Evolutionary conservation across 2,329 filamentous ascomycete species (phyloP).

Genomic region (Aspergillus thermomutatus): DNA sequence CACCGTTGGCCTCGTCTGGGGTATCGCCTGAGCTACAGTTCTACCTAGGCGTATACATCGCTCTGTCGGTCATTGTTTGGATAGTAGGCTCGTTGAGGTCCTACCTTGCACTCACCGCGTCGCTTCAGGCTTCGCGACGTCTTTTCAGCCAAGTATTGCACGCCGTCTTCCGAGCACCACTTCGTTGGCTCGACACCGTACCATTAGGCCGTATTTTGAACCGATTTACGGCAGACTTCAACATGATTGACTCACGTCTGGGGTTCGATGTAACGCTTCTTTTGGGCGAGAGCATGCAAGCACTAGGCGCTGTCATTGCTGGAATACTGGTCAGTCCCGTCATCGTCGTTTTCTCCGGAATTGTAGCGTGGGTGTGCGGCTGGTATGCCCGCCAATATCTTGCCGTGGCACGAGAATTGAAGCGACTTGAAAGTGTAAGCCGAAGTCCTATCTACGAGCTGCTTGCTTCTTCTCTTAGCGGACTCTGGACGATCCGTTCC

Average conservation of each 20-base stretch:
- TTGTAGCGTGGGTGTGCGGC: constrained; percentile 58
- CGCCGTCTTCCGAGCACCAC: constrained; percentile 64
- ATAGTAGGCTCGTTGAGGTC: background rate
- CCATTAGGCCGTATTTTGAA: constrained; percentile 72
- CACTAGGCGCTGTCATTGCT: constrained; percentile 65
- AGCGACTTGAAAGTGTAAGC: constrained; percentile 69
- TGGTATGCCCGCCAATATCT: constrained; percentile 58
- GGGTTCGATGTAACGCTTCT: constrained; percentile 62
- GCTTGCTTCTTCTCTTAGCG: constrained; percentile 67
- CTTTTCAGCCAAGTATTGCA: constrained; percentile 66
- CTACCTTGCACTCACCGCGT: constrained; percentile 41
- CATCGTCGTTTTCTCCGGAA: constrained; percentile 60
- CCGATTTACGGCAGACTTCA: constrained; percentile 72
- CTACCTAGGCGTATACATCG: background rate
- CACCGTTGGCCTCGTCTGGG: background rate
- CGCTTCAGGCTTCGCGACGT: constrained; percentile 61
- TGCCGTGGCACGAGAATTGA: constrained; percentile 65
- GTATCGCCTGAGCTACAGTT: background rate
- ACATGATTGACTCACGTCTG: constrained; percentile 65
- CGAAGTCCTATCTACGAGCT: constrained; percentile 77
- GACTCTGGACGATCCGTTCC: constrained; percentile 69
- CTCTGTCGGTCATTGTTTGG: background rate
- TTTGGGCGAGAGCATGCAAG: constrained; percentile 57
- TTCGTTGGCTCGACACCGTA: constrained; percentile 74
- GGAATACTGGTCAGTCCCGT: constrained; percentile 54